Evolutionary conservation across 2,329 filamentous ascomycete genomes (phyloP).

Genomic region (Aureobasidium sp.): DNA sequence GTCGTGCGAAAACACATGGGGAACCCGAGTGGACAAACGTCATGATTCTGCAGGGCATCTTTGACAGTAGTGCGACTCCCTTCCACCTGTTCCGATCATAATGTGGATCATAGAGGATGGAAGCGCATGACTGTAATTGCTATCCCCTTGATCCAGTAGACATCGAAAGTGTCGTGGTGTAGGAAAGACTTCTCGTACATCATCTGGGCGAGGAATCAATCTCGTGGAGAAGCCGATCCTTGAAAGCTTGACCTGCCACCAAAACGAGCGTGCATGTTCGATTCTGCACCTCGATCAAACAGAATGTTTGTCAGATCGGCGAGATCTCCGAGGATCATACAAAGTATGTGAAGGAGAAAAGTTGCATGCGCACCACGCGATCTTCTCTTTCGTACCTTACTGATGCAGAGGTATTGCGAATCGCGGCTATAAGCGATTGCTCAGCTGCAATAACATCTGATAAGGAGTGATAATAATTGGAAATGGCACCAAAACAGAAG

Average conservation of each 20-base stretch:
- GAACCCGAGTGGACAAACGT: constrained; percentile 3
- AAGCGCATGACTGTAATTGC: too few relatives aligned
- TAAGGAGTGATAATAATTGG: neutral
- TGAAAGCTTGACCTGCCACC: neutral
- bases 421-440: neutral
- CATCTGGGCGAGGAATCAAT: neutral
- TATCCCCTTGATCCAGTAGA: neutral
- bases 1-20: neutral
- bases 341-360: neutral
- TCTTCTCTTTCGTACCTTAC: too few relatives aligned
- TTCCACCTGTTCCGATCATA: neutral
- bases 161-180: neutral
- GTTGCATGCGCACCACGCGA: neutral
- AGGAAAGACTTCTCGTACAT: neutral
- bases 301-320: neutral
- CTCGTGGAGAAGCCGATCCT: neutral
- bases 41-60: constrained; percentile 3
- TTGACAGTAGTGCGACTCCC: neutral
- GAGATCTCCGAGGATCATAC: neutral
- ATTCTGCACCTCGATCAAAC: neutral
- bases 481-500: neutral
- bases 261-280: neutral
- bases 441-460: neutral
- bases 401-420: neutral
- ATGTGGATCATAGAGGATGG: too few relatives aligned